Base-by-base conservation (phyloP, 2,329 filamentous ascomycete species). In the Pezicula radicicola region DNA sequence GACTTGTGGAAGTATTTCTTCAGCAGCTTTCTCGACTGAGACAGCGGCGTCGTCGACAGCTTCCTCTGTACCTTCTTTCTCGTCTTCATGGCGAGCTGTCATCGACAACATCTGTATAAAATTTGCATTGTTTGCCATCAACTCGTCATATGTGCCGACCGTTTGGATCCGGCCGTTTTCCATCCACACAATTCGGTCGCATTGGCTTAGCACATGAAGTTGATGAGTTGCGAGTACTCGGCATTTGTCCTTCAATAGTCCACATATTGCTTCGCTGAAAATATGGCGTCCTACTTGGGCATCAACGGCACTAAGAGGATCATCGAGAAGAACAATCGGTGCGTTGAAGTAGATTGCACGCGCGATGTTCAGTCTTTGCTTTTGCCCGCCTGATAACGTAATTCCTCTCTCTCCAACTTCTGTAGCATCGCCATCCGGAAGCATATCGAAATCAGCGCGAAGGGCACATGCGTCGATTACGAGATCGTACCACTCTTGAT, bases 321-420 rank as follows among this genome's bases (percentile, higher is more conserved):
- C 85, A 59, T 88, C 85, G 79, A 88, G 83, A 27, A 88, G 74
- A 18, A 88, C 77, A 47, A 88, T 79, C 52, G 87, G 83, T 10
- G 84, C 78, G 55, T 87, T 76, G 54, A 86, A 88, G 72, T 92
- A 79, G 58, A 88, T 87, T 54, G 85, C 84, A 46, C 94, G 82
- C 16, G 94, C 94, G 64, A 97, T 97, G 66, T 97, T 97, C 60
- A 97, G 76, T 10, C 94, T 84, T 69, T 97, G 93, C 70, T 97
- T 97, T 70, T 97, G 93, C 2, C 93, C 93, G 51, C 94, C 93
- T 16, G 91, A 96, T 1, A 97, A 88, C 1, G 91, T 97, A 64
- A 97, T 97, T 49, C 94, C 93, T 55, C 91, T 85, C 69, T 97
- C 94, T 25, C 93, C 94, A 64, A 97, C 96, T 68, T 97, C 93